Base-by-base conservation (phyloP, 306 rosid species). In the Lupinus albus region DNA sequence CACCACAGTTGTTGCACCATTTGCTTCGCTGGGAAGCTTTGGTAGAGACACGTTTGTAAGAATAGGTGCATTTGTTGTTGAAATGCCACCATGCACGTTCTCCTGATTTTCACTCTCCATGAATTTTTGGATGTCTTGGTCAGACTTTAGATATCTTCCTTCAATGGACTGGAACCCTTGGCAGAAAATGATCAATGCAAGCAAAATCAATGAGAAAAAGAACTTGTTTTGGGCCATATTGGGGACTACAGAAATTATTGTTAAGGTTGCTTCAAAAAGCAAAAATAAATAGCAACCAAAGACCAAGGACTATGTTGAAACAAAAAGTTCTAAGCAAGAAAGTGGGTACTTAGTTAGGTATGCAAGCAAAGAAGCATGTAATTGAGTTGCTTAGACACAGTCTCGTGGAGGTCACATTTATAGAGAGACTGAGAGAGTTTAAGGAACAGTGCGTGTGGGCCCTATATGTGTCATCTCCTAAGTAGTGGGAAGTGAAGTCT, bases 121-220 rank as follows among this genome's bases (percentile, higher is more conserved):
- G 1, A n/a, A 7, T 13, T 6, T 72, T 8, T 41, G 36, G 7
- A 57, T 64, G 21, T 6, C 53, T 52, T 60, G 59, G 10, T 41
- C 69, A 6, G 42, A 59, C 46, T 73, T 79, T 35, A 87, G 75
- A 36, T 18, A 17, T 46, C 94, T 65, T 65, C 82, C 86, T 38
- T 83, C 73, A 0, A 48, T 41, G 21, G 64, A 60, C 13, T 3
- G 18, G 20, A 70, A 62, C 13, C 50, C 59, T 14, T 20, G 61
- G 63, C 65, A 68, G 4, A 76, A 48, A 61, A 76, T 38, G 0
- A 83, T 17, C 16, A 82, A 20, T 9, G 78, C 68, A 18, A 84
- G 4, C 11, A 78, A 33, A 65, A 76, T 25, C 13, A 61, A 28
- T 9, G 33, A 1, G 46, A 68, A 28, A 36, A 76, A 1, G 20